phyloP scores from a whole-genome alignment of 2,329 filamentous ascomycete genomes.

The Camptophora hylomeconis region DNA sequence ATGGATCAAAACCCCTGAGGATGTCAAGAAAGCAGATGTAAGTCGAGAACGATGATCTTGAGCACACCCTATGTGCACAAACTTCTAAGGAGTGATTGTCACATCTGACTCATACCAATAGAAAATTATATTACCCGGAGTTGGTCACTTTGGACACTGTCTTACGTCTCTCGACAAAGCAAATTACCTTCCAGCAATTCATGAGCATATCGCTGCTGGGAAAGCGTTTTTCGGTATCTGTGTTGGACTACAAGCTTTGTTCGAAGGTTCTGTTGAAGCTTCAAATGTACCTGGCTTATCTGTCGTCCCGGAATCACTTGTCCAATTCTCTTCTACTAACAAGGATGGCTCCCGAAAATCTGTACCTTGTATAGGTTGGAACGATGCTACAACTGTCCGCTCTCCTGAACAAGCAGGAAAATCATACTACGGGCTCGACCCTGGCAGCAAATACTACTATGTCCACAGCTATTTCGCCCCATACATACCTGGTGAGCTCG shows the following conservation, averaged over 20 bases:
- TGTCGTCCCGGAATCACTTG: slow-evolving; percentile 56
- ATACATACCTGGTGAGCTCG: slow-evolving; percentile 60
- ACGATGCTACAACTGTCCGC: slow-evolving; percentile 59
- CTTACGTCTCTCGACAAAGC: slow-evolving; percentile 69
- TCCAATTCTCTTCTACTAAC: slow-evolving; percentile 51
- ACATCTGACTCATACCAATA: slow-evolving; percentile 26
- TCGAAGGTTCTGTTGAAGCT: slow-evolving; percentile 73
- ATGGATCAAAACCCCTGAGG: slow-evolving; percentile 76
- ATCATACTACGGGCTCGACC: slow-evolving; percentile 64
- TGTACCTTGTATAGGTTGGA: slow-evolving; percentile 99
- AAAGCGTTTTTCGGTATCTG: slow-evolving; percentile 98
- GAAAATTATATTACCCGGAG: slow-evolving; percentile 90
- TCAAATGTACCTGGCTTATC: slow-evolving; percentile 59
- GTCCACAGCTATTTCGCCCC: slow-evolving; percentile 87
- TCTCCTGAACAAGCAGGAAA: slow-evolving; percentile 21
- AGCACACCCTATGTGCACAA: background rate
- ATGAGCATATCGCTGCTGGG: slow-evolving; percentile 69
- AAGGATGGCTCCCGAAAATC: slow-evolving; percentile 28
- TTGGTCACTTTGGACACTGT: slow-evolving; percentile 96
- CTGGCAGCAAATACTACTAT: slow-evolving; percentile 93
- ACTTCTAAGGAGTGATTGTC: no score
- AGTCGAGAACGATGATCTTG: slow-evolving; percentile 20
- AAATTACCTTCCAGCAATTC: slow-evolving; percentile 72
- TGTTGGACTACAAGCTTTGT: slow-evolving; percentile 83
- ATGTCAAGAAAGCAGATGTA: slow-evolving; percentile 77